Percentiles rank a stretch among this genome's conserved stretches.
Evolutionary conservation across 345 rosid genomes (phyloP).

Genomic region (Heritiera fomes): DNA sequence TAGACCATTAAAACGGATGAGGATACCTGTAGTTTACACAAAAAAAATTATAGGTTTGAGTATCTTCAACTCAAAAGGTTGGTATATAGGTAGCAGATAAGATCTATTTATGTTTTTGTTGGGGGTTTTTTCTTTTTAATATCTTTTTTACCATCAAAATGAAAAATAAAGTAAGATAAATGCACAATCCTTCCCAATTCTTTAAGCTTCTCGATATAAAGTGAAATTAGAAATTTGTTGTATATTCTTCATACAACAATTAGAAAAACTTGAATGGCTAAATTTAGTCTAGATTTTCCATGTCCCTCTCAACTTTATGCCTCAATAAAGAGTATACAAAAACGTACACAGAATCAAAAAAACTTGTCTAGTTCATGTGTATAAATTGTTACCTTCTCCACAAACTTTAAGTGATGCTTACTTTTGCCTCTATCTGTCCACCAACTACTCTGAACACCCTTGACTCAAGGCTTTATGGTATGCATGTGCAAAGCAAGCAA

Average conservation of each 20-base stretch:
- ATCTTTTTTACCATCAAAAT: no score
- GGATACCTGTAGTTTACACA: no score
- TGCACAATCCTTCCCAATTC: background rate
- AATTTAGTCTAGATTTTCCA: background rate
- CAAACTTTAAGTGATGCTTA: constrained; percentile 23
- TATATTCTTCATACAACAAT: background rate
- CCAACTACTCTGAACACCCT: constrained; percentile 16
- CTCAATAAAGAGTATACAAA: background rate
- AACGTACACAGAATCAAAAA: background rate
- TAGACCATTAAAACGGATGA: no score
- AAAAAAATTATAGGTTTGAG: no score
- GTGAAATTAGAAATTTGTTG: background rate
- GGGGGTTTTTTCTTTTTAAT: no score
- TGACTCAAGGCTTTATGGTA: constrained; percentile 28
- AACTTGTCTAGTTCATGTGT: background rate
- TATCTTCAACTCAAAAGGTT: constrained; percentile 18
- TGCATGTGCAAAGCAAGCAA: constrained; percentile 29
- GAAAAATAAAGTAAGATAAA: no score
- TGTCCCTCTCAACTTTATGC: background rate
- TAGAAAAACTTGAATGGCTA: background rate
- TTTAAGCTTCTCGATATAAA: background rate
- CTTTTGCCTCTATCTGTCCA: background rate
- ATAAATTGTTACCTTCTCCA: constrained; percentile 20
- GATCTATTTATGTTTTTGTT: background rate
- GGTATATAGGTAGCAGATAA: background rate